These are phyloP conservation scores for Colletotrichum sp. DNA, from an alignment of 2,329 filamentous ascomycete species.

Conservation along the genomic window DNA sequence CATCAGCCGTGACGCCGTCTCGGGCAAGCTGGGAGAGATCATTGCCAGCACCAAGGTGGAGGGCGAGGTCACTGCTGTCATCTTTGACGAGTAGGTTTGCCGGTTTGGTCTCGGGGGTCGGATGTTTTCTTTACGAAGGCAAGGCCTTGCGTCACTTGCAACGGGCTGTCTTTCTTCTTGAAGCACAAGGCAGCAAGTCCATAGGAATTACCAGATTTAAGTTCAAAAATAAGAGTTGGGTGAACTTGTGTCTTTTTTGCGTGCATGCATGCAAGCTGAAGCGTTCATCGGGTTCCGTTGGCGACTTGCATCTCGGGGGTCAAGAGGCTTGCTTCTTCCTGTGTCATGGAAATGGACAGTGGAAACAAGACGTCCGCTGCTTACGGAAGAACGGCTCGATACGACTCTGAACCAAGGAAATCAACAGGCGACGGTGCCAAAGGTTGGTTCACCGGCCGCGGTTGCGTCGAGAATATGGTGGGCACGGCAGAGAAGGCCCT, in stretches of 20 bases:
- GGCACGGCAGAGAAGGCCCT: conserved; percentile 10
- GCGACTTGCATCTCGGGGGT: background rate
- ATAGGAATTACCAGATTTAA: background rate
- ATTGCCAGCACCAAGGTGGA: conserved; percentile 45
- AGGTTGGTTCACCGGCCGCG: background rate
- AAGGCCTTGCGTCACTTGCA: background rate
- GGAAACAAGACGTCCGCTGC: background rate
- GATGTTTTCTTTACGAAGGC: background rate
- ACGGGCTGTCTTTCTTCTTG: background rate
- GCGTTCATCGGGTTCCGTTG: background rate
- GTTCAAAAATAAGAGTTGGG: background rate
- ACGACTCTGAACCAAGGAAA: background rate
- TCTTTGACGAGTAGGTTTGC: conserved; percentile 49
- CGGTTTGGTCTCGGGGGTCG: background rate
- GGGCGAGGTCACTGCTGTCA: conserved; percentile 50
- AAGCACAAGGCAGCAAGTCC: background rate
- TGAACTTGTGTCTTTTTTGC: background rate
- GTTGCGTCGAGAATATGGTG: background rate
- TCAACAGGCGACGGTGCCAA: background rate
- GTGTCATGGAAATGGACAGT: background rate
- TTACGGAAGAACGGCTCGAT: background rate
- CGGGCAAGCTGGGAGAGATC: conserved; percentile 60
- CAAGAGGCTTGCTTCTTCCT: background rate
- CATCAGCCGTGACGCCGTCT: conserved; percentile 61
- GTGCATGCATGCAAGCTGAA: background rate